These are phyloP conservation scores for Mortierella claussenii DNA, from an alignment of 192 early-diverging fungal genomes.

Conservation along the genomic window DNA sequence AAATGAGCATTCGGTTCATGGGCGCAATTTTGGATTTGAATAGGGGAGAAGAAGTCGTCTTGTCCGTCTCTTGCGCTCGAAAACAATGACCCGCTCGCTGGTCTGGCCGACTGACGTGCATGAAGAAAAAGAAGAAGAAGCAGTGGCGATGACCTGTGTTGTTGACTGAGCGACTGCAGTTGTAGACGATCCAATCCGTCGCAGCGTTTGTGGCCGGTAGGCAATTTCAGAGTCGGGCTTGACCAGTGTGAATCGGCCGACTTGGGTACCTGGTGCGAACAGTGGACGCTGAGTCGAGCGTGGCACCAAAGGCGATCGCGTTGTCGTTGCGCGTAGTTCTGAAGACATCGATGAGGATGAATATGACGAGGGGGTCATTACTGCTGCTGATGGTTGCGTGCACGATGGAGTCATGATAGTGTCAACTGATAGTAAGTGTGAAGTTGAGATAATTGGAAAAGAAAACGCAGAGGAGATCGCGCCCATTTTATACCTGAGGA, in stretches of 20 bases:
- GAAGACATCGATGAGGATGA: no score
- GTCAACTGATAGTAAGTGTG: no score
- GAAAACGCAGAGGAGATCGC: no score
- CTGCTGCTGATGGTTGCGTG: background rate
- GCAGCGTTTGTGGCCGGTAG: background rate
- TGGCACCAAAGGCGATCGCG: no score
- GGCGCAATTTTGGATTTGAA: no score
- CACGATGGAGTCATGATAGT: no score
- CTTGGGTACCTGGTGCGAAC: constrained; percentile 30
- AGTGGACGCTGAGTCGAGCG: background rate
- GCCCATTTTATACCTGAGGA: no score
- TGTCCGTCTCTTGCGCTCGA: background rate
- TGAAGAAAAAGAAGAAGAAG: background rate
- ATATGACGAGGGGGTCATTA: background rate
- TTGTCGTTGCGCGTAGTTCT: no score
- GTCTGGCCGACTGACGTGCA: no score
- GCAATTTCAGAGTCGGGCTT: constrained; percentile 14
- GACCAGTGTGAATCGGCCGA: constrained; percentile 33
- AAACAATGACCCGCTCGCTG: background rate
- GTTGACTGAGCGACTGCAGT: no score
- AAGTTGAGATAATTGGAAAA: no score
- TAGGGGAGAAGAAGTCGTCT: background rate
- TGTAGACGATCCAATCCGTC: background rate
- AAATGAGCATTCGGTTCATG: background rate
- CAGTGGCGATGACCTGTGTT: background rate